phyloP scores from a whole-genome alignment of 371 early-diverging fungal species.

The Mucor irregularis region DNA sequence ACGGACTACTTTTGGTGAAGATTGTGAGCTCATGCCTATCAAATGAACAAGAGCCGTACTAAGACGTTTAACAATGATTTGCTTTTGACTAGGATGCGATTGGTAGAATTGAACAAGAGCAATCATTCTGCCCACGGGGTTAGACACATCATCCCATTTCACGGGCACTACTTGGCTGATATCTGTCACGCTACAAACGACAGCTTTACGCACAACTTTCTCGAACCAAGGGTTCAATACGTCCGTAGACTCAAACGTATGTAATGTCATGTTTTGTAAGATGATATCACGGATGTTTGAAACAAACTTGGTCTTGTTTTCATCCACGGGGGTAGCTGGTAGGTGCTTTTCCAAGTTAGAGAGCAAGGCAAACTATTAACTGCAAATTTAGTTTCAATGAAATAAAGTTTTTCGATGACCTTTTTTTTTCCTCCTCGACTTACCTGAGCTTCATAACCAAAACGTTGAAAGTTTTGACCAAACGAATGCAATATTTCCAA shows the following conservation, averaged over 20 bases:
- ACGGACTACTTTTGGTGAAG: neutral
- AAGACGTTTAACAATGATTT: constrained; percentile 7
- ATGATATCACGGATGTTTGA: constrained; percentile 18
- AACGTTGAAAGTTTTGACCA: neutral
- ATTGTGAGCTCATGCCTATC: neutral
- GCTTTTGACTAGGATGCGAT: constrained; percentile 25
- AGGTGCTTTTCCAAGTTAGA: constrained; percentile 20
- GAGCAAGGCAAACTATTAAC: neutral
- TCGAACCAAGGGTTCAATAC: neutral
- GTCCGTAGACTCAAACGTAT: neutral
- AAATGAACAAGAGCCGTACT: constrained; percentile 1
- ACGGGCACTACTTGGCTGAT: constrained; percentile 11
- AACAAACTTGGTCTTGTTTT: constrained; percentile 15
- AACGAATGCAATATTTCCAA: constrained; percentile 27
- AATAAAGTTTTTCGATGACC: too few species aligned
- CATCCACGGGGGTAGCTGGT: constrained; percentile 18
- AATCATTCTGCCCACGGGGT: neutral
- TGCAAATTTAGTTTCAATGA: too few species aligned
- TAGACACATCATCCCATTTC: constrained; percentile 4
- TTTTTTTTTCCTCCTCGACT: too few species aligned
- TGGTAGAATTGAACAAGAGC: constrained; percentile 12
- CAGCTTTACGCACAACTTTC: constrained; percentile 15
- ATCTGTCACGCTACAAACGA: constrained; percentile 22
- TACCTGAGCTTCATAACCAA: constrained; percentile 3
- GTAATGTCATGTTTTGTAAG: neutral